Base-by-base conservation (phyloP, 306 rosid genomes). In the Senna siamea region DNA sequence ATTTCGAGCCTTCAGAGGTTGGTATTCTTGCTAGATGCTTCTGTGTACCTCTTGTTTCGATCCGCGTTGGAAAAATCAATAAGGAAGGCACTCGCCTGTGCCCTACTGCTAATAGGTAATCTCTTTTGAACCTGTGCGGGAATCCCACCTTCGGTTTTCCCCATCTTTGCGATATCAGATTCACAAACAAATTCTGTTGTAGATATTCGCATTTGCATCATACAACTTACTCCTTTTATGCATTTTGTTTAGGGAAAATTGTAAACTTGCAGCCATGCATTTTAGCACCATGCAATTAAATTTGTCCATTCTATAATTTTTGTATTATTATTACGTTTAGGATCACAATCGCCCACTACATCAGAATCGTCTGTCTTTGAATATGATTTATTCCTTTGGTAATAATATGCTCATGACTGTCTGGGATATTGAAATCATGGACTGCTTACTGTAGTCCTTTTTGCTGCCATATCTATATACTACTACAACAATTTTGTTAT, bases 1-100 rank as follows among this genome's bases (percentile, higher is more conserved):
- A 93, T 91, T 93, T 93, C 32, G 97, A 91, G 87, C 97, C 93
- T 7, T 96, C 85, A 0, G 98, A 93, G 75, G 97, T 93, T 66
- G 97, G 94, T 15, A 88, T 93, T 87, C 77, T 93, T 28, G 98
- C 97, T 2, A 91, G 98, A 82, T 93, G 98, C 89, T 93, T 93
- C 75, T 93, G 97, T 69, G 85, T 93, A 66, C 98, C 98, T 12
- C 97, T 93, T 56, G 98, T 93, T 57, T 89, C 98, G 2, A 72
- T 93, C 12, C 97, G 98, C 18, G 97, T 89, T 28, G 98, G 98
- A 26, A 89, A 82, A 84, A 84, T 93, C 66, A 79, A 70, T 77
- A 85, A 84, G 91, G 92, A 85, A 72, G 96, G 93, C 79, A 82
- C 72, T 64, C 85, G 85, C 7, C 67, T 91, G 44, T 88, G 83